A percentile compares a stretch with the other conserved stretches of the same genome.
Evolutionary conservation across 805 yeast species (phyloP).

Genomic region (Pichia gijzeniarum): DNA sequence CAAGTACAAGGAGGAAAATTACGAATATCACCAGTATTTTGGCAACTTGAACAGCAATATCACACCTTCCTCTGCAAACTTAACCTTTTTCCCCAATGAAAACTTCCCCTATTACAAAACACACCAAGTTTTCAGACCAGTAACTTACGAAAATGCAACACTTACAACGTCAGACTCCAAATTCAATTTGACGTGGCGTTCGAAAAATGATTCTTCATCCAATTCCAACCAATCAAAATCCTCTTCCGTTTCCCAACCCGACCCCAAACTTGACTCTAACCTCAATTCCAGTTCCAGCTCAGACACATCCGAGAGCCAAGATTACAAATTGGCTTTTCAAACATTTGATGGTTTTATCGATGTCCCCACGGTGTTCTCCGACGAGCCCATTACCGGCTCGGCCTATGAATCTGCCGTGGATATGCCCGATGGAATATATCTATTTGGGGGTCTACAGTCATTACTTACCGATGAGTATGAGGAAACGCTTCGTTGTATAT

Average conservation of each 20-base stretch:
- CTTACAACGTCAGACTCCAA: no score
- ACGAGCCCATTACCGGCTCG: constrained; percentile 35
- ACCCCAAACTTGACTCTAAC: no score
- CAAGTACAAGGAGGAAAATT: constrained; percentile 5
- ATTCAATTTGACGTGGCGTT: no score
- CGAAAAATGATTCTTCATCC: not conserved
- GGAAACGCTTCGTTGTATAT: constrained; percentile 19
- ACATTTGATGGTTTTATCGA: constrained; percentile 21
- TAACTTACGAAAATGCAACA: no score
- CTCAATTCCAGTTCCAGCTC: no score
- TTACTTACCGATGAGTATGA: constrained; percentile 22
- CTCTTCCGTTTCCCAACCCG: not conserved
- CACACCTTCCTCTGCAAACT: not conserved
- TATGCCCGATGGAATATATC: constrained; percentile 32
- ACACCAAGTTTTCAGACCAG: constrained; percentile 8
- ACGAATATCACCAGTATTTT: constrained; percentile 22
- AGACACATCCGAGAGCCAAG: no score
- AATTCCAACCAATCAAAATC: not conserved
- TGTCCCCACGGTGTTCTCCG: constrained; percentile 34
- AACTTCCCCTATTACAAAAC: constrained; percentile 3
- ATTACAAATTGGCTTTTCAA: constrained; percentile 4
- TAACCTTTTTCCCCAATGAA: constrained; percentile 3
- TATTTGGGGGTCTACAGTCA: constrained; percentile 40
- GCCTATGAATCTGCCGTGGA: constrained; percentile 39
- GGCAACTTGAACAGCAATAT: constrained; percentile 8